Percentiles rank a stretch among this genome's conserved stretches.
phyloP scores from a whole-genome alignment of 2,329 filamentous ascomycete genomes.

The Emydomyces testavorans region DNA sequence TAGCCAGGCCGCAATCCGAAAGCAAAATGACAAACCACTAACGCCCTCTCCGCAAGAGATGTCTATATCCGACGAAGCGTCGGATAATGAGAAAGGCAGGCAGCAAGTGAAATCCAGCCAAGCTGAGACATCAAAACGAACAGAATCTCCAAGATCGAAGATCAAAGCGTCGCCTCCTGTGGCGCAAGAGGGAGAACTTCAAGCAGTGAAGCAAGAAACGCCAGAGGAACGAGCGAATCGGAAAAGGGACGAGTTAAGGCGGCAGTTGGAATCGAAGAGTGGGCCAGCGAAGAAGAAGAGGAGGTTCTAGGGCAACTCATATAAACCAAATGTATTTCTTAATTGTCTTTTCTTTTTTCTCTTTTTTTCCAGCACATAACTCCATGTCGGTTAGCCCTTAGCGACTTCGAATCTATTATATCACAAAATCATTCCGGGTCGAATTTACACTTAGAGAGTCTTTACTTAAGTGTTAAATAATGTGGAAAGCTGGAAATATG shows the following conservation, averaged over 20 bases:
- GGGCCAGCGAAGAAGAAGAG: slow-evolving; percentile 45
- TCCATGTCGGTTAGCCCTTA: too few relatives aligned
- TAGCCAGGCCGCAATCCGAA: slow-evolving; percentile 6
- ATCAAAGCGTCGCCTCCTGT: slow-evolving; percentile 10
- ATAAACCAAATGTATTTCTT: too few relatives aligned
- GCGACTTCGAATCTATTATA: too few relatives aligned
- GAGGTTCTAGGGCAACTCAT: too few relatives aligned
- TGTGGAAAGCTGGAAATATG: too few relatives aligned
- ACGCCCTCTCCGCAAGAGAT: background rate
- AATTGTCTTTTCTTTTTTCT: too few relatives aligned
- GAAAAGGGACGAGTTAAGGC: slow-evolving; percentile 47
- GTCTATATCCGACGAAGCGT: background rate
- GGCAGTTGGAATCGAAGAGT: slow-evolving; percentile 38
- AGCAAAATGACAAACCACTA: slow-evolving; percentile 6
- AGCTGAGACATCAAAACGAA: slow-evolving; percentile 8
- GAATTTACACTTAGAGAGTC: too few relatives aligned
- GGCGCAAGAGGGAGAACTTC: slow-evolving; percentile 16
- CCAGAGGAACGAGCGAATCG: slow-evolving; percentile 44
- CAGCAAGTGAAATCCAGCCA: background rate
- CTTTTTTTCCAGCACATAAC: too few relatives aligned
- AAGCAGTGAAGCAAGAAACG: slow-evolving; percentile 26
- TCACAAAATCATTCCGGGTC: too few relatives aligned
- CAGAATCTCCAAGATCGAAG: slow-evolving; percentile 14
- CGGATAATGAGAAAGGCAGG: background rate
- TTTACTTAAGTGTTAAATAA: too few relatives aligned